Base-by-base conservation (phyloP, 2,329 filamentous ascomycete genomes). In the Aureobasidium uvarum region DNA sequence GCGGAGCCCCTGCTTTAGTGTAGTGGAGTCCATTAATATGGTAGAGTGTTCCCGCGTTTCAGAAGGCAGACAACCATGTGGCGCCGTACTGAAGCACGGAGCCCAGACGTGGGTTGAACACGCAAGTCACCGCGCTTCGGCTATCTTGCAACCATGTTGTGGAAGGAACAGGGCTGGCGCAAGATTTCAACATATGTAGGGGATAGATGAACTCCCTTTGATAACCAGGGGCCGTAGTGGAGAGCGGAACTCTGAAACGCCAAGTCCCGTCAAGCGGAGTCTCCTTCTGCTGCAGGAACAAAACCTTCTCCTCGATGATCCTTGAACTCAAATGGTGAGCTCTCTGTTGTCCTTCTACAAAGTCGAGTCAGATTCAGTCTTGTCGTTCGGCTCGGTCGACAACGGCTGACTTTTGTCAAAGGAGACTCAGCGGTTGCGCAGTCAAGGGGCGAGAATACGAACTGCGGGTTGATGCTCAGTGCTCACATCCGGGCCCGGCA, bases 1-100 rank as follows among this genome's bases (percentile, higher is more conserved):
- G 59, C 60, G 60, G 60, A 64, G 60, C 60, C 60, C 60, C 60
- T 64, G 50, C 60, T 39, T 64, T 64, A 64, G 60, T 64, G 50
- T 54, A 36, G 50, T 55, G 60, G 60, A 64, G 60, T 64, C 20
- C 25, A 39, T 64, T 31, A 46, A 31, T 59, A 46, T 54, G 43
- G 50, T 46, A 55, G 46, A 64, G 50, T 64, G 10, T 20, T 43
- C 31, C 60, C 50, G 50, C 10, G 60, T 64, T 64, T 64, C 60
- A 64, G 18, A 39, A 39, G n/a, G 20, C 28, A 43, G 50, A 62
- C 59, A 23, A 43, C 48, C 50, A 64, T 45, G 50, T 55, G 60
- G 60, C 48, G 60, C 60, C 14, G 36, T 46, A 18, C 41, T 50
- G 48, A n/a, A n/a, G 25, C 28, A 18, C 56, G 8, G 56, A 62